Evolutionary conservation across 148 eudicot species (phyloP).

Genomic region (Limonium bicolor): DNA sequence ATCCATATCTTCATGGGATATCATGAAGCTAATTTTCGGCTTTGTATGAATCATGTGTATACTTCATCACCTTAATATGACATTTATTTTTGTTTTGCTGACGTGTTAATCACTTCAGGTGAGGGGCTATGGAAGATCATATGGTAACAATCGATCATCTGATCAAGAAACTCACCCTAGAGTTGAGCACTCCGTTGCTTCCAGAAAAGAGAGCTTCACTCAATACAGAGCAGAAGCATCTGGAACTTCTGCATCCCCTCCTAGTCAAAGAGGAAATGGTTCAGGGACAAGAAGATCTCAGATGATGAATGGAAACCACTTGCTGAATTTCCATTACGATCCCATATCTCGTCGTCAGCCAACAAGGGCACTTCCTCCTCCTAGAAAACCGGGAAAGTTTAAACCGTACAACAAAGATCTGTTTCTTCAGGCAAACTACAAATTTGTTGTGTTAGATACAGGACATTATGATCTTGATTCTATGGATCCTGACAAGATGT

Average conservation of each 20-base stretch:
- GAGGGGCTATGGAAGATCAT: constrained; percentile 26
- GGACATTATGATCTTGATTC: constrained; percentile 41
- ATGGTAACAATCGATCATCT: constrained; percentile 20
- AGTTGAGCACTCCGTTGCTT: constrained; percentile 15
- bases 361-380: constrained; percentile 32
- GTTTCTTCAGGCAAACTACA: constrained; percentile 94
- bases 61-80: too few relatives aligned
- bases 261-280: constrained; percentile 25
- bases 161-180: constrained; percentile 12
- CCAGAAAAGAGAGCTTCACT: constrained; percentile 18
- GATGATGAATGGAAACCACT: constrained; percentile 67
- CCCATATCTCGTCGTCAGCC: constrained; percentile 66
- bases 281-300: constrained; percentile 50
- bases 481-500: constrained; percentile 80
- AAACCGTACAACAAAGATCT: constrained; percentile 93
- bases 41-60: too few relatives aligned
- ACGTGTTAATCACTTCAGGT: constrained; percentile 23
- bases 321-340: constrained; percentile 84
- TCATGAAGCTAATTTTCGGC: too few relatives aligned
- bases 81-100: too few relatives aligned
- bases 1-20: too few relatives aligned
- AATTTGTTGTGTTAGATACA: constrained; percentile 72
- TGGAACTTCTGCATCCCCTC: constrained; percentile 20
- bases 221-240: constrained; percentile 20
- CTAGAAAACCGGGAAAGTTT: constrained; percentile 44